phyloP scores from a whole-genome alignment of 2,329 filamentous ascomycete genomes.

The Rhytidhysteron rufulum region DNA sequence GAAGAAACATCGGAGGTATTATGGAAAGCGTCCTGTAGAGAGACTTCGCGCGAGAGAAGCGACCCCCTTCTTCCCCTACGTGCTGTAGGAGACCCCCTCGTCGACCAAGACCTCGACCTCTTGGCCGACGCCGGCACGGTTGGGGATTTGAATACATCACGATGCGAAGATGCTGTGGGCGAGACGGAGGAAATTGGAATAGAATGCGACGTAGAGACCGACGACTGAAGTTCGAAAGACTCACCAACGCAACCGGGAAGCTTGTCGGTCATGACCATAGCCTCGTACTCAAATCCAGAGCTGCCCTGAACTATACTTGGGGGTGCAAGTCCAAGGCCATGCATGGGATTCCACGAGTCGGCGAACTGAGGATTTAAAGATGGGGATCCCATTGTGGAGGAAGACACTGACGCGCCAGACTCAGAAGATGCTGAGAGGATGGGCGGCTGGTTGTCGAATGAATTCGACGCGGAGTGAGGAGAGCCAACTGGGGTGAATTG shows the following conservation, averaged over 20 bases:
- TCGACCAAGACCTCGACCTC: conserved; percentile 20
- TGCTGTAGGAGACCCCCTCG: conserved; percentile 5
- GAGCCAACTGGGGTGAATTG: conserved; percentile 39
- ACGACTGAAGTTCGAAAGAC: conserved; percentile 39
- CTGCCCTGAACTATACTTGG: conserved; percentile 56
- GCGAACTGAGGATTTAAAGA: conserved; percentile 59
- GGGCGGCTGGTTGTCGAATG: conserved; percentile 45
- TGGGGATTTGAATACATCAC: conserved; percentile 29
- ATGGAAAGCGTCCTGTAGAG: conserved; percentile 12
- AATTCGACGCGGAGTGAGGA: conserved; percentile 42
- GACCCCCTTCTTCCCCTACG: conserved; percentile 18
- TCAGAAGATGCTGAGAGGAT: conserved; percentile 47
- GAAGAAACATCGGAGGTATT: conserved; percentile 7
- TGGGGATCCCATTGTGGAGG: conserved; percentile 49
- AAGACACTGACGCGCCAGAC: conserved; percentile 49
- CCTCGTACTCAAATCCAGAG: conserved; percentile 54
- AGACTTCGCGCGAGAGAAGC: conserved; percentile 24
- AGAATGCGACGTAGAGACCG: conserved; percentile 19
- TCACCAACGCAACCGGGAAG: conserved; percentile 46
- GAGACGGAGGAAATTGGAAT: conserved; percentile 8
- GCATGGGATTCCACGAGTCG: conserved; percentile 56
- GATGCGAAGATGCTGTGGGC: conserved; percentile 7
- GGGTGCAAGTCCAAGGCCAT: conserved; percentile 59
- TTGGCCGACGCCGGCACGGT: conserved; percentile 38
- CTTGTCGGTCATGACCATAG: conserved; percentile 45